Percentiles rank a stretch among this genome's conserved stretches.
Evolutionary conservation across 306 rosid species (phyloP).

Genomic region (Fagus crenata): DNA sequence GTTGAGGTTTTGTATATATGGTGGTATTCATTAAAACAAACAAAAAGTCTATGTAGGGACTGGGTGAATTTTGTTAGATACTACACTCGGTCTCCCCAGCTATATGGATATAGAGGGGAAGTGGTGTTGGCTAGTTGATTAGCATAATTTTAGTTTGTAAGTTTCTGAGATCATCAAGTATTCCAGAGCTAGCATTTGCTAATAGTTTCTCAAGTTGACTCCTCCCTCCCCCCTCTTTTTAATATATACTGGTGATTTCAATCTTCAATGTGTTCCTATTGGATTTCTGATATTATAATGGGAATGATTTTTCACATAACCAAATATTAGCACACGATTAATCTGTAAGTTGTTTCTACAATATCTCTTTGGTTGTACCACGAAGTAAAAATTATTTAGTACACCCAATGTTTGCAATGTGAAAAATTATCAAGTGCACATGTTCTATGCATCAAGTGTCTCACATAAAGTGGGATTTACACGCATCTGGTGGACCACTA

Average conservation of each 20-base stretch:
- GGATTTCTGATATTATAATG: too few relatives aligned
- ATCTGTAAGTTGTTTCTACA: neutral
- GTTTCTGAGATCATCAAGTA: neutral
- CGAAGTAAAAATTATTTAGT: too few relatives aligned
- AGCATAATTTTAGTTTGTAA: neutral
- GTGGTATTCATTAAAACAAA: slow-evolving; percentile 31
- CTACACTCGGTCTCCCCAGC: slow-evolving; percentile 52
- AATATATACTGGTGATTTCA: neutral
- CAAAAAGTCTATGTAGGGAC: slow-evolving; percentile 37
- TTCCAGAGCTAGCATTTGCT: neutral
- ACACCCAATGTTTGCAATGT: too few relatives aligned
- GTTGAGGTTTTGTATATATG: slow-evolving; percentile 45
- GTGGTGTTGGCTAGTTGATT: neutral
- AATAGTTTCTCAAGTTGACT: neutral
- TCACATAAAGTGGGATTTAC: too few relatives aligned
- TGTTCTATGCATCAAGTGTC: too few relatives aligned
- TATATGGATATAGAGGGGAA: slow-evolving; percentile 3
- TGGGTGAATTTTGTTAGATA: slow-evolving; percentile 94
- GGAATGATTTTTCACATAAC: neutral
- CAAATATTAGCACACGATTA: neutral
- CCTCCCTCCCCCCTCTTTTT: neutral
- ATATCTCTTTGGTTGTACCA: too few relatives aligned
- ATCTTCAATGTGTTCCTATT: too few relatives aligned
- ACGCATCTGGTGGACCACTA: too few relatives aligned
- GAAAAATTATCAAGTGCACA: too few relatives aligned